These are phyloP conservation scores for Curvularia sp. DNA, from an alignment of 2,329 filamentous ascomycete species.

Conservation along the genomic window DNA sequence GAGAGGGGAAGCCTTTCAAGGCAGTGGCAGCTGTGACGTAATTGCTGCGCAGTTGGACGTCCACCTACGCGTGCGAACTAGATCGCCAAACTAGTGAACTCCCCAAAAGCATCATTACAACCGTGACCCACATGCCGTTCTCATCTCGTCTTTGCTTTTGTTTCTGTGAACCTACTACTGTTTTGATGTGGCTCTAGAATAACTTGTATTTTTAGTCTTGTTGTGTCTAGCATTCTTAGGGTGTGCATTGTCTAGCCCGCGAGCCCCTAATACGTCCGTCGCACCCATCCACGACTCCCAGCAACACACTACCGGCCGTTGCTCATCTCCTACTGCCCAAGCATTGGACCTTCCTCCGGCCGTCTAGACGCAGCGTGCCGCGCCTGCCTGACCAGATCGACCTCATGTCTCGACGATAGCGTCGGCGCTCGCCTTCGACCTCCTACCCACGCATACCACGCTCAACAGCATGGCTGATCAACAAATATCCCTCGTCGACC, in stretches of 20 bases:
- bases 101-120: constrained; percentile 11
- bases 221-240: constrained; percentile 8
- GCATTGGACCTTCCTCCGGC: neutral
- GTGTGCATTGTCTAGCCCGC: constrained; percentile 13
- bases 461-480: constrained; percentile 57
- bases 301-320: neutral
- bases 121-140: constrained; percentile 1
- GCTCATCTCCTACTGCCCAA: neutral
- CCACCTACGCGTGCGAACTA: constrained; percentile 21
- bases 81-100: constrained; percentile 28
- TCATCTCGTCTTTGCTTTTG: constrained; percentile 13
- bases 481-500: constrained; percentile 73
- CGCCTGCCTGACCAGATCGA: constrained; percentile 29
- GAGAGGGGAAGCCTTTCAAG: constrained; percentile 37
- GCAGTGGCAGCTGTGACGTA: constrained; percentile 36
- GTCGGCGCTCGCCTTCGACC: constrained; percentile 29
- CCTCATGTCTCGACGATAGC: constrained; percentile 42
- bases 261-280: constrained; percentile 28
- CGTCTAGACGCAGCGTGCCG: constrained; percentile 14
- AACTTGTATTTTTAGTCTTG: constrained; percentile 7
- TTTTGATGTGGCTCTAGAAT: constrained; percentile 7
- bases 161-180: constrained; percentile 11
- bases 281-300: constrained; percentile 1
- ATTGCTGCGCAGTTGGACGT: constrained; percentile 31
- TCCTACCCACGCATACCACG: constrained; percentile 2